Conservation (phyloP, 305 asterid genomes). For the Petunia hybrid region DNA sequence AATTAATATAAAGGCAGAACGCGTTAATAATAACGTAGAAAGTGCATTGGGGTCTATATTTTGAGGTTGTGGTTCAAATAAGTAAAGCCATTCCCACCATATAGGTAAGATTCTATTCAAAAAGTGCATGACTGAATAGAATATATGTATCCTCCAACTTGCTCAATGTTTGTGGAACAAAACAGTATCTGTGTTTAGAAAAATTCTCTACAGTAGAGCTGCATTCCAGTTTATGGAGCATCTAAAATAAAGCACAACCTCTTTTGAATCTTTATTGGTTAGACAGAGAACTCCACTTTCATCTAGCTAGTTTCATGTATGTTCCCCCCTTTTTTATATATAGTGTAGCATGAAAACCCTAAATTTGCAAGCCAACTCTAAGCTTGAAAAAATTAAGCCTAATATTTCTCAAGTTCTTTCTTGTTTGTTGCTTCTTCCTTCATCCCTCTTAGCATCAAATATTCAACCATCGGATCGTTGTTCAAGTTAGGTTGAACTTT, state of each 20-base stretch:
- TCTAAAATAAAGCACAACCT: slow-evolving; percentile 49
- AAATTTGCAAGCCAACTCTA: slow-evolving; percentile 31
- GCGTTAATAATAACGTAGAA: not conserved
- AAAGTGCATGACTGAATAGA: slow-evolving; percentile 33
- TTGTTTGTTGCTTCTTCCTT: not conserved
- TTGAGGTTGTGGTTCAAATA: not conserved
- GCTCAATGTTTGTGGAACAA: slow-evolving; percentile 43
- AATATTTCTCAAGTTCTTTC: slow-evolving; percentile 1
- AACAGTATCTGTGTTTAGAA: slow-evolving; percentile 42
- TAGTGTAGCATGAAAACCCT: slow-evolving; percentile 42
- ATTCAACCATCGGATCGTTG: slow-evolving; percentile 22
- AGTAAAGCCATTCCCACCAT: slow-evolving; percentile 24
- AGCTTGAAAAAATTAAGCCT: not conserved
- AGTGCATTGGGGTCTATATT: not conserved
- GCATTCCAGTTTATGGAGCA: slow-evolving; percentile 38
- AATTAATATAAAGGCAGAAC: no score
- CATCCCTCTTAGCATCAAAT: slow-evolving; percentile 2
- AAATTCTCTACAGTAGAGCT: slow-evolving; percentile 48
- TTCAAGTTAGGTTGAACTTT: slow-evolving; percentile 7
- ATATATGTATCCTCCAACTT: slow-evolving; percentile 37
- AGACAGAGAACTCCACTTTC: slow-evolving; percentile 29
- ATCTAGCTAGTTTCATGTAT: not conserved
- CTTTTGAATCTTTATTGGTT: slow-evolving; percentile 47
- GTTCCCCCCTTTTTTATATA: slow-evolving; percentile 37
- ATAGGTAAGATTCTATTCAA: slow-evolving; percentile 42